Evolutionary conservation across 2,329 filamentous ascomycete genomes (phyloP).

Genomic region (Orbilia brochopaga): DNA sequence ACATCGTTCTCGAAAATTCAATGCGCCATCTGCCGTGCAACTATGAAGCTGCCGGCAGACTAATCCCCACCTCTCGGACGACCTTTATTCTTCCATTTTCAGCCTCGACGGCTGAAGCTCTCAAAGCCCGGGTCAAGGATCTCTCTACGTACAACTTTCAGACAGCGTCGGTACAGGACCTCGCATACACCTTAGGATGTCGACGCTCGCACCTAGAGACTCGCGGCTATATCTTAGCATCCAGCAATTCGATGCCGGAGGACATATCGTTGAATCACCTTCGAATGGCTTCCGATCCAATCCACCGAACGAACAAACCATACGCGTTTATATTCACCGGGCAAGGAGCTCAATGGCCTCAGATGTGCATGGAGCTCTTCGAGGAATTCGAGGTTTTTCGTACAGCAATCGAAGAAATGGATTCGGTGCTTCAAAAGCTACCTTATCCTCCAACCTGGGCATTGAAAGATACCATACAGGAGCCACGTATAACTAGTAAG

Average conservation of each 20-base stretch:
- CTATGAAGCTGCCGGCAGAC: neutral
- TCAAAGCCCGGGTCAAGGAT: neutral
- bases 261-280: neutral
- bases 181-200: constrained; percentile 7
- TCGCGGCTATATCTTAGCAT: neutral
- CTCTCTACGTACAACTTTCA: neutral
- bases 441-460: neutral
- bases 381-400: constrained; percentile 8
- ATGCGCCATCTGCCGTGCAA: neutral
- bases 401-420: neutral
- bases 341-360: constrained; percentile 61
- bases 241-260: too few species aligned
- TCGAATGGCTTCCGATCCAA: neutral
- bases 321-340: constrained; percentile 59
- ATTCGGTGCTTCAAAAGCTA: neutral
- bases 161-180: neutral
- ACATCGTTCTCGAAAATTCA: constrained; percentile 12
- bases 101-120: neutral
- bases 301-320: too few species aligned
- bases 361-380: constrained; percentile 59
- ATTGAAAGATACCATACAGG: neutral
- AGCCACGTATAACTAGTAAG: neutral
- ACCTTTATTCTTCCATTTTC: neutral
- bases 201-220: constrained; percentile 3
- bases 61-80: neutral